These are phyloP conservation scores for Calonectria ilicicola DNA, from an alignment of 2,329 filamentous ascomycete species.

Conservation along the genomic window DNA sequence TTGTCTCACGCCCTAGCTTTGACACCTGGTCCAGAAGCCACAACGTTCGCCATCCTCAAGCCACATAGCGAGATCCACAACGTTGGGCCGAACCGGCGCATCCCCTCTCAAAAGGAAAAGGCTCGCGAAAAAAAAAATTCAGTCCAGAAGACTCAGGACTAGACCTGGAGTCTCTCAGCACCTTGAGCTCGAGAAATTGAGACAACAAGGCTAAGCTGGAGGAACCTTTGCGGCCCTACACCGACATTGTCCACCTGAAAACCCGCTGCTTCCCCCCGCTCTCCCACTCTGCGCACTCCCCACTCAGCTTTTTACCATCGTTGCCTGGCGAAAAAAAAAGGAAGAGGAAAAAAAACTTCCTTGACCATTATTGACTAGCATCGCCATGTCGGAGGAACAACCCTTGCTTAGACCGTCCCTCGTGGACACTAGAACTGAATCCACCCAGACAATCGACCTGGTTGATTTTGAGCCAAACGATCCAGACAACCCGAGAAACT, in stretches of 20 bases:
- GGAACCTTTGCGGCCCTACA: not conserved
- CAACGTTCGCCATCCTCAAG: not conserved
- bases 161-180: not conserved
- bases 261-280: not conserved
- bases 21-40: not conserved
- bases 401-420: not conserved
- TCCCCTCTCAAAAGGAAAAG: not conserved
- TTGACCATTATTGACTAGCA: not conserved
- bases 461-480: slow-evolving; percentile 10
- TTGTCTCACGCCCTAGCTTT: not conserved
- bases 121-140: not conserved
- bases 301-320: not conserved
- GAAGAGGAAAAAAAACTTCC: not conserved
- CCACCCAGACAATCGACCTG: not conserved
- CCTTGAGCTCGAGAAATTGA: not conserved
- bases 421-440: no score
- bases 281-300: not conserved
- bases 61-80: not conserved
- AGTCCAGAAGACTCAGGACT: not conserved
- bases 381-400: not conserved
- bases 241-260: not conserved
- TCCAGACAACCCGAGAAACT: slow-evolving; percentile 61
- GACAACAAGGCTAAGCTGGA: not conserved
- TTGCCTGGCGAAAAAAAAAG: not conserved
- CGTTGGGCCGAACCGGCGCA: not conserved